Evolutionary conservation across 192 early-diverging fungal genomes (phyloP).

Genomic region (Backusella luteola): DNA sequence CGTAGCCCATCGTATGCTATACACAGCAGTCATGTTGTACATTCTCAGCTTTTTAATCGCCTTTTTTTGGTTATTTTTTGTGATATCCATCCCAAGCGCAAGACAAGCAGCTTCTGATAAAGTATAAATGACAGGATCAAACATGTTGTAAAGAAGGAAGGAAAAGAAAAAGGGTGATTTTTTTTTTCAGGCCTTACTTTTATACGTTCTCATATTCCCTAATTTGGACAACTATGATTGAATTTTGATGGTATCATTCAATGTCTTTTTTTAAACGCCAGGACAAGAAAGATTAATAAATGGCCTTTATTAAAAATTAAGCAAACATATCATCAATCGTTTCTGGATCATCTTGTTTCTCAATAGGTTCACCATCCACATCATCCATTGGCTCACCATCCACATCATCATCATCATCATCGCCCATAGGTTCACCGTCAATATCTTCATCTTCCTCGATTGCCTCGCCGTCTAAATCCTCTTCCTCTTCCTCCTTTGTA

Average conservation of each 20-base stretch:
- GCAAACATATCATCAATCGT: slow-evolving; percentile 24
- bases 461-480: slow-evolving; percentile 46
- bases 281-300: no score
- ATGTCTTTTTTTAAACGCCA: no score
- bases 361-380: background rate
- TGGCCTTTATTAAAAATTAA: background rate
- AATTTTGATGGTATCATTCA: no score
- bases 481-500: background rate
- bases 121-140: background rate
- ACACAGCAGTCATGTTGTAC: background rate
- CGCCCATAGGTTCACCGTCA: slow-evolving; percentile 32
- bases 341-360: background rate
- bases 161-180: background rate
- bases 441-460: slow-evolving; percentile 26
- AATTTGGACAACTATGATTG: no score
- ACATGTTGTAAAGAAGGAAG: background rate
- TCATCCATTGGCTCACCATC: background rate
- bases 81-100: background rate
- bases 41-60: background rate
- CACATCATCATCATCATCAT: background rate
- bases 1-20: background rate
- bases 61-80: background rate
- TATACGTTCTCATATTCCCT: no score
- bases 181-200: background rate
- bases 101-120: background rate